Evolutionary conservation across 345 rosid species (phyloP).

Genomic region (Leavenworthia alabamica): DNA sequence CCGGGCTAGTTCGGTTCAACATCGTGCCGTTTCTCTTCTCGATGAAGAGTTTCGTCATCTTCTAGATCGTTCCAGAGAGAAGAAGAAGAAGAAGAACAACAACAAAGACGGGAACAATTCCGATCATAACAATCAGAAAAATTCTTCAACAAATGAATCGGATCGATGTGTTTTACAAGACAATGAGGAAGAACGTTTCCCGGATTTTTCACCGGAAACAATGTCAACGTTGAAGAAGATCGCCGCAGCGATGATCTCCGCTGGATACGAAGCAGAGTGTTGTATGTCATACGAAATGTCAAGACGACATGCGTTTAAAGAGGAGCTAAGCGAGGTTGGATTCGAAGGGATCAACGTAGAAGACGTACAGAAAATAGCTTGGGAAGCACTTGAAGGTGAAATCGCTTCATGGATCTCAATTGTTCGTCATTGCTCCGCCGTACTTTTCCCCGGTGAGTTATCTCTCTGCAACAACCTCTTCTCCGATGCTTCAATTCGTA

Average conservation of each 20-base stretch:
- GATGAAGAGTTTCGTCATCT: conserved; percentile 64
- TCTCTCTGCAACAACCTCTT: too few relatives aligned
- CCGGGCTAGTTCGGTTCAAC: conserved; percentile 42
- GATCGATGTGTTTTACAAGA: conserved; percentile 15
- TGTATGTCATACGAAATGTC: conserved; percentile 40
- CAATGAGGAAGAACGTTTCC: conserved; percentile 23
- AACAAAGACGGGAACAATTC: background rate
- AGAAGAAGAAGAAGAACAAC: too few relatives aligned
- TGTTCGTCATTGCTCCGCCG: background rate
- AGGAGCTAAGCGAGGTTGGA: conserved; percentile 42
- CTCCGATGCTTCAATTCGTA: too few relatives aligned
- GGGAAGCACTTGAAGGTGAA: conserved; percentile 72
- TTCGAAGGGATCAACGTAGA: conserved; percentile 57
- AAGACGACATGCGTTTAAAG: conserved; percentile 53
- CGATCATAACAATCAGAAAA: conserved; percentile 32
- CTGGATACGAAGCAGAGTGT: conserved; percentile 67
- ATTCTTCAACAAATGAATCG: too few relatives aligned
- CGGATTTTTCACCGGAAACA: conserved; percentile 36
- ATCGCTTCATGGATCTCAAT: conserved; percentile 53
- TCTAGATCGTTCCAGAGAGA: conserved; percentile 36
- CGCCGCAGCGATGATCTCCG: conserved; percentile 53
- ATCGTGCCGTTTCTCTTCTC: conserved; percentile 48
- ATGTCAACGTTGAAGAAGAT: conserved; percentile 42
- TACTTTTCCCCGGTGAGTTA: too few relatives aligned
- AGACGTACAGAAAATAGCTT: conserved; percentile 58